These are phyloP conservation scores for Sporobolomyces roseus DNA, from an alignment of 768 basidiomycete species.

Conservation along the genomic window DNA sequence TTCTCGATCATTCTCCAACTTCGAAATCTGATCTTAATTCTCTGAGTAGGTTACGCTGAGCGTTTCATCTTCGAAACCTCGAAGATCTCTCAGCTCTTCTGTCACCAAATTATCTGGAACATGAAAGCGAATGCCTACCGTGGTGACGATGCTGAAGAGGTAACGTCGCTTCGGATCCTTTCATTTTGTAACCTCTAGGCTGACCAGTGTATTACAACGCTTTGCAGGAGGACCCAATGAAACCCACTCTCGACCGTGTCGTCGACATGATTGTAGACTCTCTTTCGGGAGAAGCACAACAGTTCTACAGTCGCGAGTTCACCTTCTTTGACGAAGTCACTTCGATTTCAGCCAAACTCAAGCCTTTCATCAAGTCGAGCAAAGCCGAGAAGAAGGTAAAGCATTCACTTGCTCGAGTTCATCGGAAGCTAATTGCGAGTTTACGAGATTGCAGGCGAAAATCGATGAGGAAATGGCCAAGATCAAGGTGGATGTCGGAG, in stretches of 20 bases:
- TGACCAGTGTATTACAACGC: background rate
- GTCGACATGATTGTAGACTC: constrained; percentile 72
- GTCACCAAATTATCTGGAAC: constrained; percentile 99
- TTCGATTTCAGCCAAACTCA: constrained; percentile 94
- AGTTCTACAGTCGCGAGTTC: constrained; percentile 93
- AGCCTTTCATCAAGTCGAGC: constrained; percentile 88
- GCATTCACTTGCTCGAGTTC: background rate
- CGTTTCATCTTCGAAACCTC: constrained; percentile 96
- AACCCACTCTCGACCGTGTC: constrained; percentile 86
- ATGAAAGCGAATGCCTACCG: constrained; percentile 98
- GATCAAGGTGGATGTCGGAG: constrained; percentile 85
- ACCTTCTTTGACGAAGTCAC: constrained; percentile 93
- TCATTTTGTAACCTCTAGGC: background rate
- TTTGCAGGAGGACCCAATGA: constrained; percentile 84
- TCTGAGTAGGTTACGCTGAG: constrained; percentile 72
- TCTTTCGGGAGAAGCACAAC: constrained; percentile 78
- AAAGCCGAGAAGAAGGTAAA: constrained; percentile 95
- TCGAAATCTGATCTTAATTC: too few relatives aligned
- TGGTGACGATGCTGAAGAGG: constrained; percentile 81
- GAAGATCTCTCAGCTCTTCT: constrained; percentile 94
- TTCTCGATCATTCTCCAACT: too few relatives aligned
- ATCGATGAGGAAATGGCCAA: constrained; percentile 99
- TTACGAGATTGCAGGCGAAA: constrained; percentile 64
- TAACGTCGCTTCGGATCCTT: constrained; percentile 48
- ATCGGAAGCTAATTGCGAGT: background rate